Percentiles rank a stretch among this genome's conserved stretches.
phyloP scores from a whole-genome alignment of 208 protist species.

The Angomonas ambiguus region DNA sequence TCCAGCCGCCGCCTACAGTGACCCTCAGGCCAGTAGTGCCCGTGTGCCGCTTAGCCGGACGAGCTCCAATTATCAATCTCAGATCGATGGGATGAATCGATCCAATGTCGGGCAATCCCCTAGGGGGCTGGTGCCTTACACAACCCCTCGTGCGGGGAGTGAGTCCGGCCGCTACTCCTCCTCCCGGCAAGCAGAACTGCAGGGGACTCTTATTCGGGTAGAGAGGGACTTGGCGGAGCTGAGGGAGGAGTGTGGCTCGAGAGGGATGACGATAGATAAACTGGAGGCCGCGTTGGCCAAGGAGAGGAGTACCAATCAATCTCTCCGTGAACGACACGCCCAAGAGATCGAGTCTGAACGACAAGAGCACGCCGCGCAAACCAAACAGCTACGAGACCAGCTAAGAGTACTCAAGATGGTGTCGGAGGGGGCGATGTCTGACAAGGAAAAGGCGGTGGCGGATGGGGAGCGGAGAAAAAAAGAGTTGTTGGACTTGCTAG shows the following conservation, averaged over 20 bases:
- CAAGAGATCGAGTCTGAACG: conserved; percentile 37
- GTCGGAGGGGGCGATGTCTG: conserved; percentile 65
- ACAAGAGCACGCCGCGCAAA: conserved; percentile 61
- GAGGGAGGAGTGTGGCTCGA: conserved; percentile 49
- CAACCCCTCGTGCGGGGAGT: conserved; percentile 13
- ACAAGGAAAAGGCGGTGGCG: conserved; percentile 52
- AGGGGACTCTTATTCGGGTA: conserved; percentile 57
- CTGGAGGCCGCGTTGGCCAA: conserved; percentile 53
- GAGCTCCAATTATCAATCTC: neutral
- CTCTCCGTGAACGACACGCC: conserved; percentile 35
- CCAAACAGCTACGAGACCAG: conserved; percentile 73
- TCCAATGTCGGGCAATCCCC: conserved; percentile 21
- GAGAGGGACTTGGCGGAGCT: conserved; percentile 71
- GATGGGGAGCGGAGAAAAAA: conserved; percentile 61
- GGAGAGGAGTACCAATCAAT: conserved; percentile 39
- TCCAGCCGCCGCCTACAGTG: neutral
- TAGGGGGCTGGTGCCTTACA: conserved; percentile 29
- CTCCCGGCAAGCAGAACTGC: conserved; percentile 45
- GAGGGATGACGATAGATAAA: conserved; percentile 38
- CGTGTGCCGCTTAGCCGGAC: neutral
- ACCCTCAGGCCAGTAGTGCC: neutral
- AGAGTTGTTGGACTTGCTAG: conserved; percentile 65
- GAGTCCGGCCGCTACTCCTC: conserved; percentile 19
- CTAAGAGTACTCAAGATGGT: conserved; percentile 68
- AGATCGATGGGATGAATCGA: conserved; percentile 23